Evolutionary conservation across 106 monocot genomes (phyloP), one percentile per base, ranked within the genome.

Genomic region (Apostasia shenzhenica): DNA sequence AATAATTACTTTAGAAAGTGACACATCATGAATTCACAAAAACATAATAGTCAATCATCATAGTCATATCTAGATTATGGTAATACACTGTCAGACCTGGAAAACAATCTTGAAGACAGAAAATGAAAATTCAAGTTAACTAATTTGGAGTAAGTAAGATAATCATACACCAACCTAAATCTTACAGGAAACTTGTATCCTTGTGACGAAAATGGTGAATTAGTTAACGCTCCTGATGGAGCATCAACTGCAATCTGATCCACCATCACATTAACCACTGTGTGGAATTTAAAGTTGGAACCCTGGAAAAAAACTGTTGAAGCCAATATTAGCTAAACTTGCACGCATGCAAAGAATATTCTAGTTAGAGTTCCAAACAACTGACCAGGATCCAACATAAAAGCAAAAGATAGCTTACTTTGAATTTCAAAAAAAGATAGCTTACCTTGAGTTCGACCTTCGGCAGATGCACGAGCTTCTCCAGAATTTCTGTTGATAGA

Each of bases 391-490:
- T 12, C 50, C 4, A 74, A 48, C 57, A 5, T 2, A 37, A 44
- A 37, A 9, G 1, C 66, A 45, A 69, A 59, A 26, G 12, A 11
- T 8, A 10, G 8, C 5, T 26, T 26, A 26, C 26, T 26, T 26
- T 26, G 26, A 26, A 26, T 26, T 26, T 26, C 26, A 26, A 26
- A 26, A 26, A 26, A 26, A 26, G 57, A 38, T 38, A 63, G 9
- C 48, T 49, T 87, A 97, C 95, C 92, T 89, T 97, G 75, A 63
- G 80, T 73, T 68, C 59, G 65, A 81, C 95, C 95, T 72, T 81
- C 86, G 70, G 66, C 70, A 79, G 12, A 70, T 63, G 92, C 95
- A 81, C 81, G 78, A 71, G 76, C 86, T 84, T 92, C 84, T 44
- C 92, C 95, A 53, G 95, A 80, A 40, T 79, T 73, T 61, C 48